phyloP scores from a whole-genome alignment of 202 grass and related monocot genomes.

The Carex arenaria region DNA sequence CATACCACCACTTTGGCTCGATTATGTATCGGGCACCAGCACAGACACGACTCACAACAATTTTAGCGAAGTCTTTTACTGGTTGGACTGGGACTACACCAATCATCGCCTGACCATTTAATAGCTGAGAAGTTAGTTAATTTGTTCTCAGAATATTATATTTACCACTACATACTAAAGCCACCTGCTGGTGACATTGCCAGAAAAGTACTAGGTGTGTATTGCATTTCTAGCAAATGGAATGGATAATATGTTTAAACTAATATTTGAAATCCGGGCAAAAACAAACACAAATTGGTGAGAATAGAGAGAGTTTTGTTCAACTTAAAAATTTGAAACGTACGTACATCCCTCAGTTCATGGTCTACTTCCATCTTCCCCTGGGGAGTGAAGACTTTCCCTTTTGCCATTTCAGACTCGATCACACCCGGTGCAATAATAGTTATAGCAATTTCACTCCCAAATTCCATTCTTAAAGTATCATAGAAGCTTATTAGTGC shows the following conservation, averaged over 20 bases:
- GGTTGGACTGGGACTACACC: background rate
- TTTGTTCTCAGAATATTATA: background rate
- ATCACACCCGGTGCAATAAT: conserved; percentile 46
- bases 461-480: conserved; percentile 48
- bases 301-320: background rate
- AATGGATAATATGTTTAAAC: background rate
- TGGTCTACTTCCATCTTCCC: conserved; percentile 44
- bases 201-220: background rate
- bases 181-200: background rate
- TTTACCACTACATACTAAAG: background rate
- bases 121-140: background rate
- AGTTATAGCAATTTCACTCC: conserved; percentile 33
- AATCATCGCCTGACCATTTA: conserved; percentile 7
- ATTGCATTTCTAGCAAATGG: too few species aligned
- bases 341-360: conserved; percentile 43
- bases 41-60: conserved; percentile 30
- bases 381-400: conserved; percentile 36
- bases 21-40: conserved; percentile 42
- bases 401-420: conserved; percentile 58
- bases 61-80: conserved; percentile 13
- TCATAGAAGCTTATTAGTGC: conserved; percentile 57
- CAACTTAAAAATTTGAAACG: background rate
- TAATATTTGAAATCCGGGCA: background rate
- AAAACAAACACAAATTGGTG: background rate
- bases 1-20: conserved; percentile 47